Conservation (phyloP, 1,284 basidiomycete species). For the Anthracocystis panici-leucophaei region DNA sequence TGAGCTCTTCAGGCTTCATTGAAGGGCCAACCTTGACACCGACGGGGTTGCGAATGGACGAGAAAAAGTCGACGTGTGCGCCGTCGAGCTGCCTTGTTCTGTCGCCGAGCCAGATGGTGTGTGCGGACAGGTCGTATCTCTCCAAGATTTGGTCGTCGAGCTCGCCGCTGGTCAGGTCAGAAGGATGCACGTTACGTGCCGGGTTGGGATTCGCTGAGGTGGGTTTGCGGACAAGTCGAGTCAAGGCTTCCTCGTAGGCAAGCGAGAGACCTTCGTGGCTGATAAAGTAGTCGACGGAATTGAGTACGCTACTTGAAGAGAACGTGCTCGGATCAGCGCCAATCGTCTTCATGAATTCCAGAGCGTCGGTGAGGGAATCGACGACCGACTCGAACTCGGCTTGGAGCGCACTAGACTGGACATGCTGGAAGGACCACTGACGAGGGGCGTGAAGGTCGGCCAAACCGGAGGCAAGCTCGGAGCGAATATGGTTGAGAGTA, state of each 20-base stretch:
- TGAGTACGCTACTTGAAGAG: slow-evolving; percentile 77
- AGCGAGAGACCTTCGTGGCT: slow-evolving; percentile 95
- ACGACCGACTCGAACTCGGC: slow-evolving; percentile 87
- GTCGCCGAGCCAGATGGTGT: slow-evolving; percentile 97
- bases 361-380: slow-evolving; percentile 84
- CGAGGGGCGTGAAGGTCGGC: slow-evolving; percentile 87
- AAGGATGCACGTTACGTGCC: slow-evolving; percentile 33
- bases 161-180: slow-evolving; percentile 26
- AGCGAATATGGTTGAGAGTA: slow-evolving; percentile 91
- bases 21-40: slow-evolving; percentile 95
- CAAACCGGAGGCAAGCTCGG: slow-evolving; percentile 88
- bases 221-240: slow-evolving; percentile 72
- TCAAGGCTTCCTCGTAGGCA: slow-evolving; percentile 91
- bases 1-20: slow-evolving; percentile 84
- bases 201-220: slow-evolving; percentile 32
- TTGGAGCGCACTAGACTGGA: slow-evolving; percentile 82
- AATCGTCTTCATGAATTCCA: slow-evolving; percentile 92
- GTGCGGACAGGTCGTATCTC: slow-evolving; percentile 86
- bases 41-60: slow-evolving; percentile 94
- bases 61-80: slow-evolving; percentile 84
- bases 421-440: slow-evolving; percentile 91
- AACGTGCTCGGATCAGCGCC: slow-evolving; percentile 74
- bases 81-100: slow-evolving; percentile 92
- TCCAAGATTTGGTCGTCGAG: slow-evolving; percentile 36
- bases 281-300: slow-evolving; percentile 94